A percentile compares a stretch with the other conserved stretches of the same genome.
phyloP scores from a whole-genome alignment of 2,329 filamentous ascomycete species.

The Colletotrichum sp. region DNA sequence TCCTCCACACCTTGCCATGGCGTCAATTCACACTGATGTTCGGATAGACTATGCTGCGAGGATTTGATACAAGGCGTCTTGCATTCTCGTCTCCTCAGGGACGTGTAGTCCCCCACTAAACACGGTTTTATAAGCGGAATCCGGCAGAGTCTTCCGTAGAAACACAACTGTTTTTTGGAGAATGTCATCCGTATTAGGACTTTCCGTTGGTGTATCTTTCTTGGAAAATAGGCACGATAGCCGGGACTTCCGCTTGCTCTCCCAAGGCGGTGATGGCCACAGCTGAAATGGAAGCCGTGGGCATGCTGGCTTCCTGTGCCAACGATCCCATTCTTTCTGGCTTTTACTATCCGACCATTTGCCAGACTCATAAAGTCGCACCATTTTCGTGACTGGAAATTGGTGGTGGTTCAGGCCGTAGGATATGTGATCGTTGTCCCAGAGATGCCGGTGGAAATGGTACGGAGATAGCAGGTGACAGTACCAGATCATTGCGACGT shows the following conservation, averaged over 20 bases:
- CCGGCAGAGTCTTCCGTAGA: neutral
- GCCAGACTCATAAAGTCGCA: neutral
- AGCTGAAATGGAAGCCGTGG: conserved; percentile 17
- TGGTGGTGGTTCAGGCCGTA: conserved; percentile 23
- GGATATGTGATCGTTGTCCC: conserved; percentile 1
- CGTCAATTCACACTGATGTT: conserved; percentile 8
- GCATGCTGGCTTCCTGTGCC: neutral
- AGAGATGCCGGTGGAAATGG: conserved; percentile 19
- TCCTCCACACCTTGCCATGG: conserved; percentile 10
- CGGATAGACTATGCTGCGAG: neutral
- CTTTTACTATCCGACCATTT: conserved; percentile 15
- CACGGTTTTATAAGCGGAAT: neutral
- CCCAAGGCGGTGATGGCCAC: conserved; percentile 12
- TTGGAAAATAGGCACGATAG: neutral
- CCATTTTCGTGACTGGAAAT: conserved; percentile 8
- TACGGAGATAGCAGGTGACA: conserved; percentile 22
- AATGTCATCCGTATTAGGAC: neutral
- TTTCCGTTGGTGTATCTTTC: neutral
- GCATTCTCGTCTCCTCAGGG: neutral
- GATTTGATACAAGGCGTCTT: neutral
- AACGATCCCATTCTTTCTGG: conserved; percentile 11
- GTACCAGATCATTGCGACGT: conserved; percentile 24
- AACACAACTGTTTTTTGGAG: neutral
- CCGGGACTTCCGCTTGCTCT: neutral
- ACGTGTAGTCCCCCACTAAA: conserved; percentile 9